A percentile compares a stretch with the other conserved stretches of the same genome.
These are phyloP conservation scores for Hypoxylon perforatum DNA, from an alignment of 495 filamentous ascomycete species.

Conservation along the genomic window DNA sequence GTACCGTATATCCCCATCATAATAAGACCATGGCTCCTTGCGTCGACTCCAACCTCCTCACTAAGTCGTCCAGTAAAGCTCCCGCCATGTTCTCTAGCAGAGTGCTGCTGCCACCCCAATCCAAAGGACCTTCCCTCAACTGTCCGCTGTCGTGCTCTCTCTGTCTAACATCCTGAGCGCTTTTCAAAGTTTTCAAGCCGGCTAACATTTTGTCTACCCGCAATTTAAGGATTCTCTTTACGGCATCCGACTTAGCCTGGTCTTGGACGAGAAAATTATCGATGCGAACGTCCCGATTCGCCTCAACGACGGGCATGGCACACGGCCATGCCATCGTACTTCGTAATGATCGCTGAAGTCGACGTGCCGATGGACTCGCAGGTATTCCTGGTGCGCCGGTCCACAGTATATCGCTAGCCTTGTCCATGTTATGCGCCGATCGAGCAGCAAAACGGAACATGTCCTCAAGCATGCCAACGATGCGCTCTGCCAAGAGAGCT, in stretches of 20 bases:
- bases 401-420: no score
- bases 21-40: constrained; percentile 4
- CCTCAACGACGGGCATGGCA: not conserved
- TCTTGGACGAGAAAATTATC: constrained; percentile 2
- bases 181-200: not conserved
- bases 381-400: not conserved
- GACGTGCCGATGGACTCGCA: constrained; percentile 4
- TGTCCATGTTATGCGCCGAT: no score
- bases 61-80: constrained; percentile 1
- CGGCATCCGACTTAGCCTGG: constrained; percentile 4
- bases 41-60: constrained; percentile 1
- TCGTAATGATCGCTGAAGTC: constrained; percentile 12
- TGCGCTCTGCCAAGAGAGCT: constrained; percentile 8
- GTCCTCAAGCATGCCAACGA: constrained; percentile 19
- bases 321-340: not conserved
- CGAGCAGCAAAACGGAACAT: constrained; percentile 12
- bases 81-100: not conserved
- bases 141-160: not conserved
- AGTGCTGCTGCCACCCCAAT: not conserved
- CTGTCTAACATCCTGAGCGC: not conserved
- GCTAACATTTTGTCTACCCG: not conserved
- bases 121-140: no score
- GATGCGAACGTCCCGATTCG: not conserved
- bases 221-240: constrained; percentile 1
- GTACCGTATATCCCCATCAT: no score